These are phyloP conservation scores for Thamnidium elegans DNA, from an alignment of 192 early-diverging fungal genomes.

Conservation along the genomic window DNA sequence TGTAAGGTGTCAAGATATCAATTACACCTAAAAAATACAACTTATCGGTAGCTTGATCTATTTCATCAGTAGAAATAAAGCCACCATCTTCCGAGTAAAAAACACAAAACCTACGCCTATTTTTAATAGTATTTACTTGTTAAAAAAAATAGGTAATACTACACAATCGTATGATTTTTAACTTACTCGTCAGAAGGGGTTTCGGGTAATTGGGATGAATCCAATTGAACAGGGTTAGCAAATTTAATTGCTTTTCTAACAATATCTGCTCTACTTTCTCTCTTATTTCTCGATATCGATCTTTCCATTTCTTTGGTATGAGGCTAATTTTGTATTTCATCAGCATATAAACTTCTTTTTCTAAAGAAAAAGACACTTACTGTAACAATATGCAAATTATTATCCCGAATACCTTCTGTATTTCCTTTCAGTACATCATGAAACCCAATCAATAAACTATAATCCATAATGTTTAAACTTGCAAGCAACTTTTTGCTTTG, in stretches of 20 bases:
- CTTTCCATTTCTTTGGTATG: conserved; percentile 44
- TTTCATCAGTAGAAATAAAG: conserved; percentile 70
- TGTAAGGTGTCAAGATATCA: conserved; percentile 95
- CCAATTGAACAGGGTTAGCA: conserved; percentile 58
- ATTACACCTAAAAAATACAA: conserved; percentile 95
- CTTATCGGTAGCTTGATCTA: conserved; percentile 55
- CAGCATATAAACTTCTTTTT: conserved; percentile 39
- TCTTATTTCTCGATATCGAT: conserved; percentile 39
- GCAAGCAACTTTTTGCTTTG: conserved; percentile 52
- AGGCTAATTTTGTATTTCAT: conserved; percentile 29
- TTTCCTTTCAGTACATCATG: conserved; percentile 87
- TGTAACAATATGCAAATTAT: conserved; percentile 6
- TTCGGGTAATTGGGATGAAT: conserved; percentile 55
- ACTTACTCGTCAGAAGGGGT: conserved; percentile 43
- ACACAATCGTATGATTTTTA: conserved; percentile 3
- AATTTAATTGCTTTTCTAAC: conserved; percentile 48
- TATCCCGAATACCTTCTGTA: conserved; percentile 74
- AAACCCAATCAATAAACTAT: conserved; percentile 91
- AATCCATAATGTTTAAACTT: conserved; percentile 95
- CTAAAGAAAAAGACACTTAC: not conserved
- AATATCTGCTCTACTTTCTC: conserved; percentile 50
- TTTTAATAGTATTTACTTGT: too few relatives aligned
- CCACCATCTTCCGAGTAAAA: conserved; percentile 95
- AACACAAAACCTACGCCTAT: conserved; percentile 69
- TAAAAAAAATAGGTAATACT: not conserved